Conservation (phyloP, 768 basidiomycete genomes). For the Mycena vulgaris region DNA sequence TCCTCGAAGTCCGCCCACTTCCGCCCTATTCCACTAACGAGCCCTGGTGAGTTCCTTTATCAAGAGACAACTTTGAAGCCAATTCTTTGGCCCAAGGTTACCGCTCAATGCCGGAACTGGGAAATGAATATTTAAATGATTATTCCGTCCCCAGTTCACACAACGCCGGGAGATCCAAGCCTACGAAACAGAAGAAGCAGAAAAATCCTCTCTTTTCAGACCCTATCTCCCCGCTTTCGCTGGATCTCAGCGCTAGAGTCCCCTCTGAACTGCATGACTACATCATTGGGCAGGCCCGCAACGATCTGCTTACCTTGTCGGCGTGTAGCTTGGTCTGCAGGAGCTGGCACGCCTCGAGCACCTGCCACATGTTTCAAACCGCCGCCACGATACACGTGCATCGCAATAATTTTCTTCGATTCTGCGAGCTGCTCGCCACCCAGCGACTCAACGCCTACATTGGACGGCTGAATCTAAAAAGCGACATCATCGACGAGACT, state of each 20-base stretch:
- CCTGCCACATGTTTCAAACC: conserved; percentile 21
- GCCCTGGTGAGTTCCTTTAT: too few species aligned
- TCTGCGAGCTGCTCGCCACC: conserved; percentile 15
- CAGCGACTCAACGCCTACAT: conserved; percentile 20
- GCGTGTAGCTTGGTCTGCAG: conserved; percentile 27
- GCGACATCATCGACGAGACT: conserved; percentile 8
- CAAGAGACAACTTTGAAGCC: too few species aligned
- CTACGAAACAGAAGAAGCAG: too few species aligned
- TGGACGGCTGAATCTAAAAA: conserved; percentile 22
- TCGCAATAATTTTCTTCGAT: conserved; percentile 1
- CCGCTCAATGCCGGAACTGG: too few species aligned
- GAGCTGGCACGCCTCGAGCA: conserved; percentile 12
- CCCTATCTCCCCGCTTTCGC: too few species aligned
- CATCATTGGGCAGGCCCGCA: conserved; percentile 14
- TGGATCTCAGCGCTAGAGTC: not conserved
- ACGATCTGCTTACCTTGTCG: not conserved
- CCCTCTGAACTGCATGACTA: conserved; percentile 25
- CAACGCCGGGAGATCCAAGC: too few species aligned
- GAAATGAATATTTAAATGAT: too few species aligned
- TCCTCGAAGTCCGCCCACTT: too few species aligned
- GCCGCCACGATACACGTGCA: conserved; percentile 15
- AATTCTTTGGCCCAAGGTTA: too few species aligned
- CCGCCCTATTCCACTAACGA: too few species aligned
- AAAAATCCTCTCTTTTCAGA: too few species aligned
- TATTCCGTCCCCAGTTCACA: too few species aligned